These are phyloP conservation scores for Apodospora peruviana DNA, from an alignment of 495 filamentous ascomycete genomes.

Conservation along the genomic window DNA sequence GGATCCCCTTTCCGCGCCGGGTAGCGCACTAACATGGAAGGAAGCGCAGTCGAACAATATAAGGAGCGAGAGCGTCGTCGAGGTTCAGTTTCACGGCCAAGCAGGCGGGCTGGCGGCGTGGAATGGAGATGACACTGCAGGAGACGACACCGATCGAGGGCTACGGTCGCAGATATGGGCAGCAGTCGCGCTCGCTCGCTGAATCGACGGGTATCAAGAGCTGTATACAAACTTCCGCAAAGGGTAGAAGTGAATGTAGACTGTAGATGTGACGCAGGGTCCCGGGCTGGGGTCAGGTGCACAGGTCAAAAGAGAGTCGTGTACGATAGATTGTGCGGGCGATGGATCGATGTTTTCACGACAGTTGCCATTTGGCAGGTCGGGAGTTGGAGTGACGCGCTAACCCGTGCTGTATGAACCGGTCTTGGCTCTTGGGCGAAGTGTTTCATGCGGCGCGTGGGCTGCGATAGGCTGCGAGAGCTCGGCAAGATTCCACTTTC, in stretches of 20 bases:
- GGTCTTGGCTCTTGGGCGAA: constrained; percentile 5
- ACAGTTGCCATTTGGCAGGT: constrained; percentile 16
- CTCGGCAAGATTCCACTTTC: background rate
- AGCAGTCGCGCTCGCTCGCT: background rate
- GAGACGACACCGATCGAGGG: too few relatives aligned
- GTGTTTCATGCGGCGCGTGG: constrained; percentile 11
- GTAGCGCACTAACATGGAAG: constrained; percentile 29
- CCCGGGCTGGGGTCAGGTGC: background rate
- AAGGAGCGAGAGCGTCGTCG: background rate
- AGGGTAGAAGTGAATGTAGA: background rate
- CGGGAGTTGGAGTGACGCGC: constrained; percentile 16
- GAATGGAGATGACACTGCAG: too few relatives aligned
- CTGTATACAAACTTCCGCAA: background rate
- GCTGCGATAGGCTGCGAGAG: constrained; percentile 9
- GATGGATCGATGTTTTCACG: constrained; percentile 3
- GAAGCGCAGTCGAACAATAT: constrained; percentile 3
- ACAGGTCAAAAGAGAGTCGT: background rate
- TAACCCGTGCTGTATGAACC: constrained; percentile 10
- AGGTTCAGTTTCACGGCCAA: background rate
- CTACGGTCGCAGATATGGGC: too few relatives aligned
- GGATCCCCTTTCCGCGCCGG: constrained; percentile 29
- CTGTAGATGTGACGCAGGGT: background rate
- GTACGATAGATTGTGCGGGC: background rate
- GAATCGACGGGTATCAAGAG: constrained; percentile 2
- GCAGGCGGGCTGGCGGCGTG: too few relatives aligned